Base-by-base conservation (phyloP, 75 land plant genomes). In the Pinus tabuliformis region DNA sequence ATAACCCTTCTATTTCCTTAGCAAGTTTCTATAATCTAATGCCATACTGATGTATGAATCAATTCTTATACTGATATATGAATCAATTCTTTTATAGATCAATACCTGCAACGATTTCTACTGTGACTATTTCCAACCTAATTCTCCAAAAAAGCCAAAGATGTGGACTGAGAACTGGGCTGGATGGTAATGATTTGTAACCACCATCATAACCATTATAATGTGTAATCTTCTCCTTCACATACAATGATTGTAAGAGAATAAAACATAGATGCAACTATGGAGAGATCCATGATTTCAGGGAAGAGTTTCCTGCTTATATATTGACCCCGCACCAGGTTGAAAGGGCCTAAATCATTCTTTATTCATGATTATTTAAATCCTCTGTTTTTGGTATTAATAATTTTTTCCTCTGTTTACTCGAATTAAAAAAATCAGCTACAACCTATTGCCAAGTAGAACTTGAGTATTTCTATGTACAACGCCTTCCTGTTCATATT, bases 91-190 rank as follows among this genome's bases (percentile, higher is more conserved):
- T 26, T 49, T 45, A 39, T 80, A 87, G 89, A 85, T 87, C 26
- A 82, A 87, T 54, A 82, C 89, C 12, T 87, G 89, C 83, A 93
- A 93, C 72, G 88, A 90, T 2, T 93, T 72, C 62, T 91, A 91
- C 76, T 90, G 92, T 62, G 90, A 91, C 74, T n/a, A 52, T 18
- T 91, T 85, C 68, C 68, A 45, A 11, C 96, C 96, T 1, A 85
- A 85, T 36, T 78, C 83, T 45, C 59, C 78, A 0, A 77, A 66
- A 8, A 89, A 76, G 56, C 96, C 94, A 3, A 89, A 87, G 72
- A 93, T 93, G 87, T 93, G 96, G 96, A 93, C 96, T 39, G 96
- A 93, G 70, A 93, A 93, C 57, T 93, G 96, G 96, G 83, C 87
- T 62, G 96, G 96, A 24, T 91, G 96, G 96, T 93, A 14, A 66